phyloP scores from a whole-genome alignment of 768 basidiomycete species.

The Lactarius indigo region DNA sequence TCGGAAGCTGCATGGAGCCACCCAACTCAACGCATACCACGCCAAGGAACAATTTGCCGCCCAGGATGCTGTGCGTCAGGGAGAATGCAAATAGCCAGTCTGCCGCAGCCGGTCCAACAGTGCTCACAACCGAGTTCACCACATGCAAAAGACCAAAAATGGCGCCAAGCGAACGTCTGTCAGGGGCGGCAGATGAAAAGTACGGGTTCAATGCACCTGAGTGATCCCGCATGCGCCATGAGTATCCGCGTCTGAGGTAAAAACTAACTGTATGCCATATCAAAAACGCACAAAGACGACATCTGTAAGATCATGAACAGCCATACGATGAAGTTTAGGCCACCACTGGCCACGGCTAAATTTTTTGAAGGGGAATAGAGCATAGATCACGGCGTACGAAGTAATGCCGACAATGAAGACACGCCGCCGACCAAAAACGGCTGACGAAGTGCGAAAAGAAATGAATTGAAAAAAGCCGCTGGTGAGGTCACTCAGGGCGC shows the following conservation, averaged over 20 bases:
- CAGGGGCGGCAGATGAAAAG: slow-evolving; percentile 60
- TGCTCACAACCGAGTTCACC: no score
- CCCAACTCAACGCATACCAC: background rate
- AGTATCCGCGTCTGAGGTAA: no score
- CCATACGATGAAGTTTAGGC: no score
- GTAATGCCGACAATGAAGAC: slow-evolving; percentile 29
- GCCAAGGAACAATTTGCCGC: background rate
- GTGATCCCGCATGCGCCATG: slow-evolving; percentile 19
- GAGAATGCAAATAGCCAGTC: slow-evolving; percentile 66
- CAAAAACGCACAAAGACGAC: no score
- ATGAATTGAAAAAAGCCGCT: slow-evolving; percentile 38
- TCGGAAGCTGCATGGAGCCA: background rate
- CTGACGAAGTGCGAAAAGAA: slow-evolving; percentile 37
- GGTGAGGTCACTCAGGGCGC: no score
- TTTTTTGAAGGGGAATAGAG: no score
- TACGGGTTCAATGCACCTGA: slow-evolving; percentile 68
- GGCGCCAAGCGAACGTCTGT: no score
- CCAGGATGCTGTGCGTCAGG: slow-evolving; percentile 33
- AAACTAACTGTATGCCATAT: no score
- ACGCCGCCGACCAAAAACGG: slow-evolving; percentile 36
- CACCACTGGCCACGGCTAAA: no score
- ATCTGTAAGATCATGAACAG: no score
- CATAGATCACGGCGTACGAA: no score
- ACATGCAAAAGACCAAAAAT: slow-evolving; percentile 55
- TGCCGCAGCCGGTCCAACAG: slow-evolving; percentile 51